Evolutionary conservation across 495 filamentous ascomycete species (phyloP).

Genomic region (Penicillium roqueforti): DNA sequence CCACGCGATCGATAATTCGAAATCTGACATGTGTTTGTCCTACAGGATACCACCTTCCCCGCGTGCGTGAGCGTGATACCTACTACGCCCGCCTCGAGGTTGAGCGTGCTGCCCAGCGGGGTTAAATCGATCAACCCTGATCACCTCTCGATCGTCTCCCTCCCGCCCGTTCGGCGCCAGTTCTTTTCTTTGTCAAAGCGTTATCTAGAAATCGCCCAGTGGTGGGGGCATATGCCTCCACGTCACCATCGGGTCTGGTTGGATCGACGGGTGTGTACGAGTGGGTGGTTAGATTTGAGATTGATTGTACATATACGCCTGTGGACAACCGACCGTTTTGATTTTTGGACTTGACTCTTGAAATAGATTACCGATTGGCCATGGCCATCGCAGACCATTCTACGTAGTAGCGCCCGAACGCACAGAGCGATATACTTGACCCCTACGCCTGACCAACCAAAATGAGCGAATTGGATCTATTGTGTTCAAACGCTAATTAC

Average conservation of each 20-base stretch:
- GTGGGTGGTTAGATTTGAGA: conserved; percentile 13
- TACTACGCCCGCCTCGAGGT: conserved; percentile 76
- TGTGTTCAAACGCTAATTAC: conserved; percentile 29
- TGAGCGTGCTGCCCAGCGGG: conserved; percentile 50
- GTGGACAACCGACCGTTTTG: conserved; percentile 15
- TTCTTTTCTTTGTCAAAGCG: conserved; percentile 18
- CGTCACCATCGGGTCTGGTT: conserved; percentile 12
- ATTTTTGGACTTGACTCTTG: conserved; percentile 11
- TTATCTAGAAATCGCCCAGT: conserved; percentile 7
- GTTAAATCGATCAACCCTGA: conserved; percentile 25
- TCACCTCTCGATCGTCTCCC: conserved; percentile 13
- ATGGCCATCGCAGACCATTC: too few species aligned
- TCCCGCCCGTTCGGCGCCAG: conserved; percentile 23
- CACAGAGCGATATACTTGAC: not conserved
- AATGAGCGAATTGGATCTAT: conserved; percentile 16
- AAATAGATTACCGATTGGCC: not conserved
- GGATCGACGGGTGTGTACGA: conserved; percentile 17
- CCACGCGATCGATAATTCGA: not conserved
- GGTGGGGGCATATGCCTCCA: not conserved
- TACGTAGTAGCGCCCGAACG: not conserved
- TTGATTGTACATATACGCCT: conserved; percentile 33
- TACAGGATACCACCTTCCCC: conserved; percentile 73
- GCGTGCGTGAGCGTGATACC: conserved; percentile 66
- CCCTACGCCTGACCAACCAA: not conserved
- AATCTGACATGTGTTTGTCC: not conserved